These are phyloP conservation scores for Aureobasidium subglaciale DNA, from an alignment of 2,329 filamentous ascomycete genomes.

Conservation along the genomic window DNA sequence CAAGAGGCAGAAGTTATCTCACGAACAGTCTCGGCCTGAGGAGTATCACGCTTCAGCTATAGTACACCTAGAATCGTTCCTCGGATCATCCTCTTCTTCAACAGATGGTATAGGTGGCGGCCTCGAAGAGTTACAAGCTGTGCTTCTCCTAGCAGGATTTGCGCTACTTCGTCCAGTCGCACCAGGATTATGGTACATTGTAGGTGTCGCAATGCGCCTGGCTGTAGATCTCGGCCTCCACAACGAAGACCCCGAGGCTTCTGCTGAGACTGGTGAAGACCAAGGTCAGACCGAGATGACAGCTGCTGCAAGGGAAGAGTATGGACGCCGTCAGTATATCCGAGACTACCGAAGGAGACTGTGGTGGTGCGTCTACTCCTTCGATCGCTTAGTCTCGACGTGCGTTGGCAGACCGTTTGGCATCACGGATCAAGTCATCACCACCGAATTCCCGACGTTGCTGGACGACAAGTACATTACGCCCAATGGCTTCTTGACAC, in stretches of 20 bases:
- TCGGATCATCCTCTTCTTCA: slow-evolving; percentile 54
- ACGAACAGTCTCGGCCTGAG: slow-evolving; percentile 64
- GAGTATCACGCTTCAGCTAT: slow-evolving; percentile 96
- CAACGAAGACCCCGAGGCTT: slow-evolving; percentile 66
- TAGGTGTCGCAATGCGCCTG: slow-evolving; percentile 82
- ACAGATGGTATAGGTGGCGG: slow-evolving; percentile 72
- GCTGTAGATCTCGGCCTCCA: slow-evolving; percentile 89
- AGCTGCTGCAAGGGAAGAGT: slow-evolving; percentile 47
- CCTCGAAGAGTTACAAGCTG: slow-evolving; percentile 87
- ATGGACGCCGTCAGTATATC: slow-evolving; percentile 70
- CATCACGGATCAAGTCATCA: slow-evolving; percentile 92
- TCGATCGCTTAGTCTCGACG: slow-evolving; percentile 89
- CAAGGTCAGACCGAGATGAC: slow-evolving; percentile 19
- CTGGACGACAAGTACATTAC: slow-evolving; percentile 87
- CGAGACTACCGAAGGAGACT: slow-evolving; percentile 78
- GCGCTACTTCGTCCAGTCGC: slow-evolving; percentile 85
- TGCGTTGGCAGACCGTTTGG: slow-evolving; percentile 91
- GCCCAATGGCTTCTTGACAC: slow-evolving; percentile 61
- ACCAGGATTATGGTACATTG: slow-evolving; percentile 94
- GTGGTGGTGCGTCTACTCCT: slow-evolving; percentile 96
- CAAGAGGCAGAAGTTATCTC: slow-evolving; percentile 48
- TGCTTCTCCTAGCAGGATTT: slow-evolving; percentile 83
- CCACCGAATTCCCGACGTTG: slow-evolving; percentile 85
- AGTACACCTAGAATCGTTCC: slow-evolving; percentile 79
- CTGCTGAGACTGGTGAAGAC: slow-evolving; percentile 45